phyloP scores from a whole-genome alignment of 768 basidiomycete species.

The Galerina marginata region DNA sequence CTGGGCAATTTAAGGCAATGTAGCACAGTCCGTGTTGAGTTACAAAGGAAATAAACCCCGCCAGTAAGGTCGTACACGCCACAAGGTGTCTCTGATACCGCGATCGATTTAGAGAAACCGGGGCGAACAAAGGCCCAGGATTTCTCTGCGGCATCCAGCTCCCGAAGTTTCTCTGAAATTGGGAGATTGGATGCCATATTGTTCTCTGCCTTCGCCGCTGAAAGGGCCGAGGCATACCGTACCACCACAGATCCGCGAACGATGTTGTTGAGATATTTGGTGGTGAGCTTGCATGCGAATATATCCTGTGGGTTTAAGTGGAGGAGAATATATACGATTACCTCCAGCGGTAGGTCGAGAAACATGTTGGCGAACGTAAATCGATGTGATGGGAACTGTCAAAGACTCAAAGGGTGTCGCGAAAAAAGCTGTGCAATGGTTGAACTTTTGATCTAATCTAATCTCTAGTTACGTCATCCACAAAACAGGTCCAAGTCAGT shows the following conservation, averaged over 20 bases:
- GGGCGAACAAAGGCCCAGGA: constrained; percentile 36
- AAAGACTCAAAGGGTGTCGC: constrained; percentile 20
- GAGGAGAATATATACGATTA: neutral
- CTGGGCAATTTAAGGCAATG: constrained; percentile 40
- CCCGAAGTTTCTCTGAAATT: neutral
- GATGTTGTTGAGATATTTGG: neutral
- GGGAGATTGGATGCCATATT: neutral
- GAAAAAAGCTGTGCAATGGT: too few relatives aligned
- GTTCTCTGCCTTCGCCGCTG: neutral
- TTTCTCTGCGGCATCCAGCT: neutral
- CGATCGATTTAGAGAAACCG: constrained; percentile 31
- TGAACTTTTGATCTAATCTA: too few relatives aligned
- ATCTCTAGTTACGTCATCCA: too few relatives aligned
- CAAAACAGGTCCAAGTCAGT: too few relatives aligned
- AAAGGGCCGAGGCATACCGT: neutral
- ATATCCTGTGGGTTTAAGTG: neutral
- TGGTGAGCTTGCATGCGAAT: neutral
- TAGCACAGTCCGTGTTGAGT: constrained; percentile 30
- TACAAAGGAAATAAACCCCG: constrained; percentile 46
- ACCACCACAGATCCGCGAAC: neutral
- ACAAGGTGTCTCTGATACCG: constrained; percentile 32
- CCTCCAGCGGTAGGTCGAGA: neutral
- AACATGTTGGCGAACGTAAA: too few relatives aligned
- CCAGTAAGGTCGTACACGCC: constrained; percentile 49
- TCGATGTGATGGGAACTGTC: too few relatives aligned